Evolutionary conservation across 2,329 filamentous ascomycete genomes (phyloP).

Genomic region (Talaromyces piceae): DNA sequence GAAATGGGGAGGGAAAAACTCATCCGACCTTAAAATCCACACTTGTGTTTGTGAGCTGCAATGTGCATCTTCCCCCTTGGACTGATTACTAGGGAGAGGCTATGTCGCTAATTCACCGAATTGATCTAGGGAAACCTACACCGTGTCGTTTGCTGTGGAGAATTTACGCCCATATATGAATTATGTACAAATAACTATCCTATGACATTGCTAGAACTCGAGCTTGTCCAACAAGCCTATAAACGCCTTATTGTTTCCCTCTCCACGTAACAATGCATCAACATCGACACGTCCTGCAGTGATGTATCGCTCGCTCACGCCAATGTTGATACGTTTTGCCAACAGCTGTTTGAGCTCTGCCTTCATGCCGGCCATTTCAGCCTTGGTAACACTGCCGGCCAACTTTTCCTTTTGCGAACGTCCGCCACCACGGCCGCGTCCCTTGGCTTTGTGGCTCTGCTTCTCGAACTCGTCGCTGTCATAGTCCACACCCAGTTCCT

Average conservation of each 20-base stretch:
- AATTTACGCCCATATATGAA: not conserved
- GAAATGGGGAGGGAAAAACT: not conserved
- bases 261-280: slow-evolving; percentile 59
- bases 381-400: slow-evolving; percentile 61
- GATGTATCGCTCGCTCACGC: slow-evolving; percentile 80
- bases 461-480: slow-evolving; percentile 78
- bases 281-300: slow-evolving; percentile 80
- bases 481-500: slow-evolving; percentile 90
- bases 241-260: slow-evolving; percentile 57
- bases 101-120: not conserved
- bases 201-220: slow-evolving; percentile 21
- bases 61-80: not conserved
- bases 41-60: not conserved
- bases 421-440: slow-evolving; percentile 67
- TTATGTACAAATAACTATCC: not conserved
- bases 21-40: not conserved
- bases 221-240: slow-evolving; percentile 50
- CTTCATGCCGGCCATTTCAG: slow-evolving; percentile 61
- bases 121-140: not conserved
- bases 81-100: not conserved
- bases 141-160: not conserved
- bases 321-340: slow-evolving; percentile 68
- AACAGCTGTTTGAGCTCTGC: slow-evolving; percentile 67
- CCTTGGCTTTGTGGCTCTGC: slow-evolving; percentile 52
- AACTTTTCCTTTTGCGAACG: slow-evolving; percentile 68